Evolutionary conservation across 805 yeast species (phyloP), one percentile per base, ranked within the genome.

Genomic region (Ogataea haglerorum): DNA sequence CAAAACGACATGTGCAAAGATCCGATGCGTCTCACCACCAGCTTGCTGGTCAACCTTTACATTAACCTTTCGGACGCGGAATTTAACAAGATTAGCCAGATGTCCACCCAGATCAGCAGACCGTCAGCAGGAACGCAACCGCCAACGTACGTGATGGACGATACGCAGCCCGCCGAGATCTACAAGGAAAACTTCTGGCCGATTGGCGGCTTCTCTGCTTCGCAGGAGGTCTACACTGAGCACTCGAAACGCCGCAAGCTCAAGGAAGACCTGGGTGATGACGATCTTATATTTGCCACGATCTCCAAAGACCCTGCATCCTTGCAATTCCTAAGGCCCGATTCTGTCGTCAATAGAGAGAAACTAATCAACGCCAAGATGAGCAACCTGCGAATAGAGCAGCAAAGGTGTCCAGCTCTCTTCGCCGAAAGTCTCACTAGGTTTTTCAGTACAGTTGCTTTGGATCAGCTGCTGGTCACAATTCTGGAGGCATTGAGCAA

Each of bases 31-130:
- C 58, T 82, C 22, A 77, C 83, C 1, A 65, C 75, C 3, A 68
- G 68, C 39, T 53, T 82, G 33, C 58, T 81, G 43, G 69, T 72
- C 23, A 74, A 69, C 23, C 61, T 82, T 38, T 74, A 71, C 42
- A 69, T 82, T 32, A 76, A 75, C 7, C 52, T 78, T 32, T 64
- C 72, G n/a, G 80, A 76, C 48, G 72, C 70, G 7, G 73, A 71
- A 14, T 67, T 67, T 31, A 46, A 55, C 30, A 56, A 58, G 43
- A 61, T 59, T 4, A 57, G 56, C 17, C 48, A 49, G 27, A 43
- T 53, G 30, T 53, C 59, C 10, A 54, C 56, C 18, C 63, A 58
- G 21, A 28, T 43, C 9, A 35, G 44, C 8, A 41, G 38, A 15
- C 31, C 36, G 21, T 41, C 40, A 21, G 56, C 65, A 3, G 63